Evolutionary conservation across 176 grass and related monocot species (phyloP).

Genomic region (Cenchrus fungigraminus): DNA sequence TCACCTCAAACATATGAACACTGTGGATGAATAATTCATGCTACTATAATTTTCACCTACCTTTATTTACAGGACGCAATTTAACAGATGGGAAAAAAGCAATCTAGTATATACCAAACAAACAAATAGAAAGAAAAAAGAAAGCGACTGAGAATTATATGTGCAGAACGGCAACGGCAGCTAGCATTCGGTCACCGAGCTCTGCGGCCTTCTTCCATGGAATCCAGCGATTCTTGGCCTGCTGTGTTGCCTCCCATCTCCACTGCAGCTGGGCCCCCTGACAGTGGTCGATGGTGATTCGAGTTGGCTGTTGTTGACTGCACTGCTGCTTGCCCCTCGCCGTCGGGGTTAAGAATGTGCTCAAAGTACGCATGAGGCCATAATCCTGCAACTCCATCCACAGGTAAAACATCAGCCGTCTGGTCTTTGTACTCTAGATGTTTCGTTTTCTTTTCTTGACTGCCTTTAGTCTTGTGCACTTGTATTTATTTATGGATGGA

Average conservation of each 20-base stretch:
- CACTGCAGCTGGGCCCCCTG: not conserved
- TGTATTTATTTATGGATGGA: not conserved
- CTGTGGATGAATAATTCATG: conserved; percentile 4
- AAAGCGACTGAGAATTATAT: not conserved
- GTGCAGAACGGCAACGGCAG: not conserved
- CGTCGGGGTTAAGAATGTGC: conserved; percentile 40
- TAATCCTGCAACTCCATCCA: conserved; percentile 33
- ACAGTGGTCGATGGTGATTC: conserved; percentile 1
- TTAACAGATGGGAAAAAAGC: not conserved
- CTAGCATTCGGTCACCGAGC: not conserved
- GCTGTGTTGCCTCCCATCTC: conserved; percentile 11
- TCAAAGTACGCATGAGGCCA: conserved; percentile 50
- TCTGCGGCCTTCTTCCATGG: conserved; percentile 36
- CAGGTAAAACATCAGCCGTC: not conserved
- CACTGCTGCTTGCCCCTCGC: not conserved
- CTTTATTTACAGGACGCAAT: not conserved
- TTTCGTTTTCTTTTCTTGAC: not conserved
- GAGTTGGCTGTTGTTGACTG: not conserved
- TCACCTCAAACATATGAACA: conserved; percentile 21
- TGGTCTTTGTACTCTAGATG: not conserved
- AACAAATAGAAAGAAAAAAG: too few relatives aligned
- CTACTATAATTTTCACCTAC: not conserved
- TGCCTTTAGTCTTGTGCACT: not conserved
- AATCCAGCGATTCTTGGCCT: conserved; percentile 25
- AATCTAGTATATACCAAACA: not conserved